Evolutionary conservation across 495 filamentous ascomycete species (phyloP), one percentile per base, ranked within the genome.

Genomic region (Penicillium desertorum): DNA sequence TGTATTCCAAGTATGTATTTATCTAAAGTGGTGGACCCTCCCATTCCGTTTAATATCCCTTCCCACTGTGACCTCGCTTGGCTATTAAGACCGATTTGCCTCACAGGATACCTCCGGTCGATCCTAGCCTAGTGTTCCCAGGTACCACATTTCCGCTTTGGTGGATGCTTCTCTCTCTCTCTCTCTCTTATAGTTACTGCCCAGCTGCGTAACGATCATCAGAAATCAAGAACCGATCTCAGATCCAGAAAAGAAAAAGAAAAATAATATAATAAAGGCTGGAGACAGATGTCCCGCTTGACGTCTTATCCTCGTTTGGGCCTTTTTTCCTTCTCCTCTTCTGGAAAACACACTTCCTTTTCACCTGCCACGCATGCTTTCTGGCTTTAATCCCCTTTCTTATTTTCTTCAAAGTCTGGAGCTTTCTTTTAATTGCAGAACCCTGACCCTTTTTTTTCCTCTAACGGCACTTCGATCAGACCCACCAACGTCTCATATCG

Each of bases 401-500:
- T 39, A 14, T 39, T 45, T 20, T 29, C 43, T 29, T 34, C 37
- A 30, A 44, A 45, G 41, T 55, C 43, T 41, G 44, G 44, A 55
- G 47, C 10, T 43, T 45, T 69, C 59, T 34, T 69, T 65, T 65
- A 55, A 69, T 68, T 59, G 56, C 62, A 57, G 51, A 59, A 66
- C 64, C 62, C 65, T 63, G 60, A 54, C 45, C 53, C 60, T 64
- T 63, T 39, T 39, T 25, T 25, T 25, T 17, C n/a, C n/a, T 39
- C n/a, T 17, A 5, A 39, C 59, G 64, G 64, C 58, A 61, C 54
- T 63, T 73, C 58, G 54, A 63, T 58, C 54, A 72, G 70, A 71
- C 71, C 73, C 70, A 70, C 68, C 56, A 43, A 51, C 60, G 63
- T 63, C 64, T 67, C 67, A 66, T 68, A 60, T 69, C 53, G 59